Evolutionary conservation across 2,329 filamentous ascomycete genomes (phyloP), one percentile per base, ranked within the genome.

Genomic region (Spiromastix sp.): DNA sequence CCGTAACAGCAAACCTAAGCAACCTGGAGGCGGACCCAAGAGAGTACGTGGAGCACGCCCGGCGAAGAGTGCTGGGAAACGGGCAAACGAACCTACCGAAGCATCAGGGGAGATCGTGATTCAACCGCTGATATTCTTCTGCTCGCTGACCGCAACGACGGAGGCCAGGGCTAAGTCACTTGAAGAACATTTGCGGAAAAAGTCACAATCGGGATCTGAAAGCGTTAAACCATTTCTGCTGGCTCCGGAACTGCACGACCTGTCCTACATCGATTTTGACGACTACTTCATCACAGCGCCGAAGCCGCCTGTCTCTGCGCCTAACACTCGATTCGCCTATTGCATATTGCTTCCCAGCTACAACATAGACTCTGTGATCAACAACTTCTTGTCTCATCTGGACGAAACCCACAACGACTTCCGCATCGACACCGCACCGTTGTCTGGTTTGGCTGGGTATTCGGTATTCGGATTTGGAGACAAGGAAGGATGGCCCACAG

Each of bases 381-480:
- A 87, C 51, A 89, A 77, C 11, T 87, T 96, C 55, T 67, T 96
- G 16, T 78, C 85, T 44, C 85, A 94, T 55, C 64, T 98, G 4
- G 72, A 82, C 53, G 89, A 98, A 56, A 96, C 87, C 0, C 89
- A 96, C 54, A 78, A 96, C 61, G 91, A 98, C 58, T 96, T 96
- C 67, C 77, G 89, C 39, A 93, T 98, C 46, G 87, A 96, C 49
- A 94, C 86, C 0, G 80, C 83, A 0, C 81, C 91, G 1, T 61
- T 98, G 30, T 78, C 80, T 0, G 64, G 70, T 1, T 60, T 96
- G 11, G 65, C 87, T 2, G 89, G 89, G 6, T 96, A 94, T 54
- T 85, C 85, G 0, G 86, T 96, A 0, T 96, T 96, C 63, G 91
- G 91, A 0, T 82, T 95, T 51, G 89, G 89, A 12, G 89, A 96